A percentile compares a stretch with the other conserved stretches of the same genome.
Conservation (phyloP, 306 rosid genomes). For the Amphicarpaea edgeworthii region DNA sequence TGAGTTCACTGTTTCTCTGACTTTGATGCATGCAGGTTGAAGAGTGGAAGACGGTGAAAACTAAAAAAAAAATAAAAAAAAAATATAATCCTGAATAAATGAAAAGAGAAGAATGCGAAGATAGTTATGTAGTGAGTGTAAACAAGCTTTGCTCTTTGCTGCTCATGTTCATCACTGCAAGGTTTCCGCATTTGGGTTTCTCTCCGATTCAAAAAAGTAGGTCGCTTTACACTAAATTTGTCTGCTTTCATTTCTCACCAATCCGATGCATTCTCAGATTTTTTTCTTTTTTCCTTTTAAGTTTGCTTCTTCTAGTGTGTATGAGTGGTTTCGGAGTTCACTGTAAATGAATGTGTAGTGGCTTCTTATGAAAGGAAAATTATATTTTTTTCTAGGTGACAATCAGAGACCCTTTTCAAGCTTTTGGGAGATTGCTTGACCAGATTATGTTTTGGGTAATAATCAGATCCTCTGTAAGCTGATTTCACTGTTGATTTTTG, state of each 20-base stretch:
- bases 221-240: slow-evolving; percentile 44
- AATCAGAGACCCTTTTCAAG: slow-evolving; percentile 47
- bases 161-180: slow-evolving; percentile 36
- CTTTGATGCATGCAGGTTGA: slow-evolving; percentile 53
- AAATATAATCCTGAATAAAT: neutral
- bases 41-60: slow-evolving; percentile 22
- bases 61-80: neutral
- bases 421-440: slow-evolving; percentile 39
- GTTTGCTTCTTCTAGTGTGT: slow-evolving; percentile 10
- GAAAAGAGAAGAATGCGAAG: slow-evolving; percentile 18
- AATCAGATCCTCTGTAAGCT: slow-evolving; percentile 21
- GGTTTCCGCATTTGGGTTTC: slow-evolving; percentile 53
- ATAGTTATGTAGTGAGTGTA: neutral
- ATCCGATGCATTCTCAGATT: slow-evolving; percentile 39
- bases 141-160: slow-evolving; percentile 43
- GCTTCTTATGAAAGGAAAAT: neutral
- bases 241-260: slow-evolving; percentile 35
- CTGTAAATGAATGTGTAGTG: slow-evolving; percentile 40
- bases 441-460: slow-evolving; percentile 20
- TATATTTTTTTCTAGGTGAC: neutral
- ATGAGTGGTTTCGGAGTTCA: slow-evolving; percentile 36
- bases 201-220: slow-evolving; percentile 52
- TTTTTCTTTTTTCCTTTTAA: slow-evolving; percentile 26
- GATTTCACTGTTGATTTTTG: slow-evolving; percentile 28
- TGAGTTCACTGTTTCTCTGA: slow-evolving; percentile 55